Evolutionary conservation across 2,329 filamentous ascomycete genomes (phyloP).

Genomic region (Drechmeria coniospora): DNA sequence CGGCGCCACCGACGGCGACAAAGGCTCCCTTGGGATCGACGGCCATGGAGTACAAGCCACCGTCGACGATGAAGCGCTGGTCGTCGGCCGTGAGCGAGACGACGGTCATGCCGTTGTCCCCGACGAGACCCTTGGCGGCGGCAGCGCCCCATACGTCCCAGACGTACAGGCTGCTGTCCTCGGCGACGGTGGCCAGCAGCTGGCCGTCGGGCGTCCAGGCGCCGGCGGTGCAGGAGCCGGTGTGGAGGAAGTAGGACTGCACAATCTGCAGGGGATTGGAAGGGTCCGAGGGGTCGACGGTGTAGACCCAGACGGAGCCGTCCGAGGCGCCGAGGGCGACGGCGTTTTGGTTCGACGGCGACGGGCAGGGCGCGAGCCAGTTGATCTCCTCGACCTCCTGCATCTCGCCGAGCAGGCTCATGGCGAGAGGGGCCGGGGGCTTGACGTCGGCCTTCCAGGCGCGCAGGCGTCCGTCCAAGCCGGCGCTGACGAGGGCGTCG

Average conservation of each 20-base stretch:
- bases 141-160: conserved; percentile 83
- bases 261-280: conserved; percentile 58
- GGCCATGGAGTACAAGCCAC: conserved; percentile 77
- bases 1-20: conserved; percentile 75
- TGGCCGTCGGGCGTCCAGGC: conserved; percentile 81
- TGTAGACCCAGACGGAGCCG: conserved; percentile 91
- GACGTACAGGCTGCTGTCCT: conserved; percentile 78
- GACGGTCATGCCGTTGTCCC: conserved; percentile 45
- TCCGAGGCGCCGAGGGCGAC: conserved; percentile 79
- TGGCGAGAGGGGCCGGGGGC: conserved; percentile 29
- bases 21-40: conserved; percentile 67
- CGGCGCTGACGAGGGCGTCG: conserved; percentile 73
- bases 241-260: conserved; percentile 87
- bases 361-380: conserved; percentile 69
- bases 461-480: conserved; percentile 70
- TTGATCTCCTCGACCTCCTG: conserved; percentile 93
- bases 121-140: conserved; percentile 36
- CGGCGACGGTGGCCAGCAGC: conserved; percentile 73
- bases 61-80: conserved; percentile 82
- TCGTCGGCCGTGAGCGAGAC: conserved; percentile 67
- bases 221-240: conserved; percentile 71
- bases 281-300: conserved; percentile 51
- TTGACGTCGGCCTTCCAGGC: conserved; percentile 44
- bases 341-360: conserved; percentile 56
- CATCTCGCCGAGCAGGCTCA: conserved; percentile 55